A percentile compares a stretch with the other conserved stretches of the same genome.
Evolutionary conservation across 1,284 basidiomycete genomes (phyloP).

Genomic region (Filobasidium uniguttulatum): DNA sequence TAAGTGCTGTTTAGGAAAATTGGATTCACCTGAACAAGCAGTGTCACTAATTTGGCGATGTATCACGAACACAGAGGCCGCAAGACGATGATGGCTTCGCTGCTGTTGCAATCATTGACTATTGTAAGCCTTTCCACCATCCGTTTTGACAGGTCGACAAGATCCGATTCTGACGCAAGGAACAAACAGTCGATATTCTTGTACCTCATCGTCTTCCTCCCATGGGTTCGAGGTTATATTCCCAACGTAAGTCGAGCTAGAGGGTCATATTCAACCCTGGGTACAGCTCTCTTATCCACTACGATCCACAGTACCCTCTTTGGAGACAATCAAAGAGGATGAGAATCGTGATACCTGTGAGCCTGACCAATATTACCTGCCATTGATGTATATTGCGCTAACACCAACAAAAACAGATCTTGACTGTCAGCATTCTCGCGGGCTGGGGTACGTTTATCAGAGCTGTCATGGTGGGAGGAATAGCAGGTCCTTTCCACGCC

Average conservation of each 20-base stretch:
- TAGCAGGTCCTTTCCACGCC: not conserved
- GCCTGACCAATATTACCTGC: not conserved
- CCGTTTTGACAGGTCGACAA: not conserved
- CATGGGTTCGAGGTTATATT: slow-evolving; percentile 32
- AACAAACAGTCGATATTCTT: slow-evolving; percentile 28
- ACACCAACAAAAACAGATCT: not conserved
- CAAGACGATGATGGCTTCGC: slow-evolving; percentile 19
- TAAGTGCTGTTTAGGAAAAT: too few relatives aligned
- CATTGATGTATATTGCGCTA: not conserved
- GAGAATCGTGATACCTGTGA: not conserved
- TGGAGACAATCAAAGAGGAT: not conserved
- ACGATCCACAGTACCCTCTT: not conserved
- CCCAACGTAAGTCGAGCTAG: slow-evolving; percentile 28
- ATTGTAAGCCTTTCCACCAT: slow-evolving; percentile 19
- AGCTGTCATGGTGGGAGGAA: not conserved
- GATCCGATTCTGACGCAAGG: not conserved
- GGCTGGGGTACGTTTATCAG: not conserved
- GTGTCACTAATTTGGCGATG: too few relatives aligned
- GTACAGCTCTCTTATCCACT: not conserved
- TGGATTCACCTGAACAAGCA: too few relatives aligned
- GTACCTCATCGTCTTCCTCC: slow-evolving; percentile 34
- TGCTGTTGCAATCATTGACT: slow-evolving; percentile 23
- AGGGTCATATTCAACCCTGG: not conserved
- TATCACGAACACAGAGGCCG: slow-evolving; percentile 9
- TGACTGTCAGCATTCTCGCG: not conserved